These are phyloP conservation scores for Hortiboletus flavorubellus DNA, from an alignment of 768 basidiomycete genomes.

Conservation along the genomic window DNA sequence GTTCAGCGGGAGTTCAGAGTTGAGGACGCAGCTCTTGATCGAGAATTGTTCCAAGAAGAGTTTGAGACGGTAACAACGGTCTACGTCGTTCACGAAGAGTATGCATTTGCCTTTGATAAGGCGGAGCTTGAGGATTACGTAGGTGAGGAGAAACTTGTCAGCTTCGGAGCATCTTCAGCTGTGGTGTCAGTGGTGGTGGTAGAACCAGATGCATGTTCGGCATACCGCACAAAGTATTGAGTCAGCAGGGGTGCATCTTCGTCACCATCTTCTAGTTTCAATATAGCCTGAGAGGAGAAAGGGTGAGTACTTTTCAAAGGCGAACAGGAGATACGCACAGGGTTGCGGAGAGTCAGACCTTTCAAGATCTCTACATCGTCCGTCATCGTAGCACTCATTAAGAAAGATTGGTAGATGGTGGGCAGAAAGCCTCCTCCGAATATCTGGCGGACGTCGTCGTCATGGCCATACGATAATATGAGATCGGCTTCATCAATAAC, in stretches of 20 bases:
- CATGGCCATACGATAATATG: conserved; percentile 94
- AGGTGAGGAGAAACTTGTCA: conserved; percentile 95
- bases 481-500: conserved; percentile 98
- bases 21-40: conserved; percentile 92
- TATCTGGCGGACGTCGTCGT: conserved; percentile 78
- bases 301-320: neutral
- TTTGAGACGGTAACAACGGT: conserved; percentile 91
- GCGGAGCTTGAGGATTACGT: conserved; percentile 94
- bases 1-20: conserved; percentile 93
- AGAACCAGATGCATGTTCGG: neutral
- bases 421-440: conserved; percentile 70
- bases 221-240: conserved; percentile 80
- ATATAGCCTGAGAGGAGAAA: conserved; percentile 56
- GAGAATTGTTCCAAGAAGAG: conserved; percentile 99
- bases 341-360: conserved; percentile 81
- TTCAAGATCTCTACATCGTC: conserved; percentile 92
- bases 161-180: conserved; percentile 75
- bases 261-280: conserved; percentile 85
- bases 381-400: conserved; percentile 98
- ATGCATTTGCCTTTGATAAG: conserved; percentile 96
- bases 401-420: conserved; percentile 83
- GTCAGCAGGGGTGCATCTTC: conserved; percentile 77
- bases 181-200: neutral
- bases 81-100: conserved; percentile 94
- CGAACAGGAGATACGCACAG: conserved; percentile 48